Evolutionary conservation across 2,329 filamentous ascomycete species (phyloP).

Genomic region (Penicillium frequentans): DNA sequence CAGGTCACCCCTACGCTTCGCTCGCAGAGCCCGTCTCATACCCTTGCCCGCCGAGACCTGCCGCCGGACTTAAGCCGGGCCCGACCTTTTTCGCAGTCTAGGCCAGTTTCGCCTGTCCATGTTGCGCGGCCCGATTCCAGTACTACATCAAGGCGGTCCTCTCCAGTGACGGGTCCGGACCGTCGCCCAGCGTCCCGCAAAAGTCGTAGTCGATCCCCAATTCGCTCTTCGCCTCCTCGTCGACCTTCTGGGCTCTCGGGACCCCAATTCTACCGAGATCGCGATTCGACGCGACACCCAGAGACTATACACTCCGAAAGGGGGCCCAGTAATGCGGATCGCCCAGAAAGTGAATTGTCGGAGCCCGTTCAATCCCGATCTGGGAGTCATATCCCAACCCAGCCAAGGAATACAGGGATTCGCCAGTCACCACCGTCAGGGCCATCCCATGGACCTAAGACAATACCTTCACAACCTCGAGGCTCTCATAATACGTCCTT

Average conservation of each 20-base stretch:
- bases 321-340: not conserved
- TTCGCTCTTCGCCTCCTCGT: constrained; percentile 24
- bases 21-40: constrained; percentile 56
- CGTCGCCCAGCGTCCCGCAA: constrained; percentile 44
- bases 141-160: constrained; percentile 61
- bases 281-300: not conserved
- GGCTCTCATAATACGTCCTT: constrained; percentile 38
- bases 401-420: constrained; percentile 29
- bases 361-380: constrained; percentile 22
- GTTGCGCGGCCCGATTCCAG: constrained; percentile 56
- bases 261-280: constrained; percentile 20
- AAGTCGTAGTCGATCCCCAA: constrained; percentile 30
- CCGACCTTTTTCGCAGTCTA: constrained; percentile 54
- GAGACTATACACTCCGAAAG: not conserved
- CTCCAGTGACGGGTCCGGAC: constrained; percentile 59
- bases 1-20: constrained; percentile 41
- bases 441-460: constrained; percentile 37
- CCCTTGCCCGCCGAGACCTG: constrained; percentile 50
- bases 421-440: constrained; percentile 37
- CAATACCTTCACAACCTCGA: constrained; percentile 38
- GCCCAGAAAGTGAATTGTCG: not conserved
- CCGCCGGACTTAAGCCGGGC: constrained; percentile 48
- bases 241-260: constrained; percentile 19
- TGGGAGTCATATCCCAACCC: constrained; percentile 28
- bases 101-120: constrained; percentile 44